A percentile compares a stretch with the other conserved stretches of the same genome.
These are phyloP conservation scores for Meripilus lineatus DNA, from an alignment of 1,284 basidiomycete genomes.

Conservation along the genomic window DNA sequence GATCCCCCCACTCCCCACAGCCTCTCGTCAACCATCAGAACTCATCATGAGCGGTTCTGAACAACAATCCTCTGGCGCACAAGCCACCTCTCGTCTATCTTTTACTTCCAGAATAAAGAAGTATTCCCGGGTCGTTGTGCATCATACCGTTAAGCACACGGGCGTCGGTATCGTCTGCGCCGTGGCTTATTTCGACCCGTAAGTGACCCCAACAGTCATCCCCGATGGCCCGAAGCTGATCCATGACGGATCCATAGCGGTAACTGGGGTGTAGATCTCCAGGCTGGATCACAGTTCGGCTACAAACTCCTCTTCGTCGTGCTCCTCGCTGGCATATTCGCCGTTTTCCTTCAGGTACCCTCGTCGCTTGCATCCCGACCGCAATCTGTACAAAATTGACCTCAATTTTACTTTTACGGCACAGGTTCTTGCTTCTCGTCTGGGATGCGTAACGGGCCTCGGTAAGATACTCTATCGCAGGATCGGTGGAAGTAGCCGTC, in stretches of 20 bases:
- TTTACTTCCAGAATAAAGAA: not conserved
- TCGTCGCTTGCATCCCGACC: no score
- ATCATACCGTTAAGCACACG: constrained; percentile 39
- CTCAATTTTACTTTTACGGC: no score
- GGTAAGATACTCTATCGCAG: constrained; percentile 34
- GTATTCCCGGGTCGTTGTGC: constrained; percentile 19
- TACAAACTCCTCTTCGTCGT: constrained; percentile 88
- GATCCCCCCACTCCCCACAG: constrained; percentile 4
- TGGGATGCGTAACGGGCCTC: constrained; percentile 68
- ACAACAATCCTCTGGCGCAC: constrained; percentile 6
- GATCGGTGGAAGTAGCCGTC: constrained; percentile 1
- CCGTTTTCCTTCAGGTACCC: constrained; percentile 69
- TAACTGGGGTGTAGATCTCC: constrained; percentile 74
- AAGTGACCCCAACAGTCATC: constrained; percentile 16
- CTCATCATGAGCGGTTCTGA: constrained; percentile 4
- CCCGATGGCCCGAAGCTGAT: not conserved
- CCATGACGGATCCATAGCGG: constrained; percentile 36
- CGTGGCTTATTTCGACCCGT: constrained; percentile 55
- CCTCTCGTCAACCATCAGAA: constrained; percentile 6
- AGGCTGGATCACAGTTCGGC: constrained; percentile 73
- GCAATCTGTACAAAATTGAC: not conserved
- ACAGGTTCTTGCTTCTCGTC: constrained; percentile 54
- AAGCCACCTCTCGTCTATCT: not conserved
- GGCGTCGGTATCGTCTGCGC: constrained; percentile 48
- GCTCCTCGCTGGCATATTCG: constrained; percentile 79